phyloP scores from a whole-genome alignment of 148 eudicot genomes.

The Camellia lanceoleosa region DNA sequence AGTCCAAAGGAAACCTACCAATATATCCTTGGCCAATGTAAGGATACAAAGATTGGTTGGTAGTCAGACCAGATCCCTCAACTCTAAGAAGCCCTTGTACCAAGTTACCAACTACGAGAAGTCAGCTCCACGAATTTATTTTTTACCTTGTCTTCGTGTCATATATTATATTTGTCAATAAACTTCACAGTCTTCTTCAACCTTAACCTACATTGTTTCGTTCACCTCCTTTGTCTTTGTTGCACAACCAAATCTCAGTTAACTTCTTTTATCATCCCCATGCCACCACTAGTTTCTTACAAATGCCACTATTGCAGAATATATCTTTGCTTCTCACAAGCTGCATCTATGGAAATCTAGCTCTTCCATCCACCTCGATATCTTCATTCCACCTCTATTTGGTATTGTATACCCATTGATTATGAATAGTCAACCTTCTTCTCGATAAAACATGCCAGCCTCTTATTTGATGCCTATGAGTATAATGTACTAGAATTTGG shows the following conservation, averaged over 20 bases:
- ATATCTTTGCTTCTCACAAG: neutral
- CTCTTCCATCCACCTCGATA: neutral
- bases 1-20: neutral
- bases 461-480: neutral
- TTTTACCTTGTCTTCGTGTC: neutral
- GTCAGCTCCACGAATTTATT: neutral
- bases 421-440: neutral
- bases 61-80: neutral
- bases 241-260: neutral
- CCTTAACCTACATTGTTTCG: neutral
- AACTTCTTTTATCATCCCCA: neutral
- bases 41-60: conserved; percentile 1
- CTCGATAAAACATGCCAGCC: conserved; percentile 1
- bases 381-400: neutral
- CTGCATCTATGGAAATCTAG: neutral
- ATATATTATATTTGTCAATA: neutral
- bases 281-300: conserved; percentile 4
- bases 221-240: neutral
- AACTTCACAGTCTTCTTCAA: neutral
- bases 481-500: neutral
- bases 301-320: neutral
- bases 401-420: neutral
- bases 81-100: neutral
- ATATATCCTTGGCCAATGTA: neutral
- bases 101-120: neutral